Evolutionary conservation across 768 basidiomycete genomes (phyloP), one percentile per base, ranked within the genome.

Genomic region (Rubroboletus pulcherrimus): DNA sequence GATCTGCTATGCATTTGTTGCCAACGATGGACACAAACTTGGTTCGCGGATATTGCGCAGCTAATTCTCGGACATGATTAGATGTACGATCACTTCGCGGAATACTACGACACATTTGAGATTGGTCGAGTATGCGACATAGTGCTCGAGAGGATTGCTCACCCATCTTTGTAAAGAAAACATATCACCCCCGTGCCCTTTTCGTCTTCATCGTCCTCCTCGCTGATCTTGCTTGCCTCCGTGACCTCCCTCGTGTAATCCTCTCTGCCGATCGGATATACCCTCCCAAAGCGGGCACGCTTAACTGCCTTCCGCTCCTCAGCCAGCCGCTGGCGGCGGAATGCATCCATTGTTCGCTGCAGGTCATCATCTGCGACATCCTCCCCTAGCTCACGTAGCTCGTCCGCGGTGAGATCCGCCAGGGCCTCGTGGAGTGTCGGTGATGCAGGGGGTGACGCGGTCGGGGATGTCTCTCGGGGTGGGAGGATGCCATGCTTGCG

Each of bases 11-110:
- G 75, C 93, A 96, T 71, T 93, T 93, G 74, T 91, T 83, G 37
- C 94, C 93, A 4, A 94, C 84, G 63, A 98, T 98, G 11, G 91
- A 93, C 57, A 98, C 89, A 63, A 99, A 97, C 74, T 98, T 98
- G 11, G 94, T 91, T 45, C 87, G 86, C 2, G 94, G 91, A 70
- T 96, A 88, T 50, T 84, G 82, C n/a, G 76, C 76, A 2, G 97
- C 93, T 6, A 99, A 78, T 0, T 77, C 77, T 5, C 77, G 77
- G 29, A 98, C 72, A 49, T 95, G 86, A 29, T 78, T 73, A 49
- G 81, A 82, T 11, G 95, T 77, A 44, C 86, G 85, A 56, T 93
- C 87, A 53, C 90, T 93, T 52, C 86, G 81, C 17, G 88, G 85
- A 34, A 96, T 79, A 4, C 95, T 96, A 66, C 31, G 49, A 21